These are phyloP conservation scores for Wickerhamomyces queroliae DNA, from an alignment of 805 yeast genomes.

Conservation along the genomic window DNA sequence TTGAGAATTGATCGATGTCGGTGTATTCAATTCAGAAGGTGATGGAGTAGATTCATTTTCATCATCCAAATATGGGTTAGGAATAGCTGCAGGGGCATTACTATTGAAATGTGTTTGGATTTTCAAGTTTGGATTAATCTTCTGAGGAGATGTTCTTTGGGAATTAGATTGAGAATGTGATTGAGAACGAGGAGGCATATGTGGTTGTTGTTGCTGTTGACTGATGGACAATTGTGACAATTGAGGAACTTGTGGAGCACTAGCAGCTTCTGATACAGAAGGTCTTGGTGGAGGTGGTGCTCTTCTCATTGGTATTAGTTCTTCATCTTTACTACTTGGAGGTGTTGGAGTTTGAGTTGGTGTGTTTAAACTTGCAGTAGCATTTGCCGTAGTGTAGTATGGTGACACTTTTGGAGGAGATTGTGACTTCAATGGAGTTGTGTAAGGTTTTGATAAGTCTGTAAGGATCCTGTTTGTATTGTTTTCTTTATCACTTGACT, in stretches of 20 bases:
- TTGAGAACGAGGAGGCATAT: conserved; percentile 4
- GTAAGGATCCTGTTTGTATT: conserved; percentile 25
- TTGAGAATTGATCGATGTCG: conserved; percentile 4
- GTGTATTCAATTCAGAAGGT: conserved; percentile 2
- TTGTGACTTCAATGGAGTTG: conserved; percentile 37
- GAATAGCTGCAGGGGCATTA: conserved; percentile 11
- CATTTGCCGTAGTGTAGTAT: conserved; percentile 9
- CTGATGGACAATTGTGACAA: conserved; percentile 6
- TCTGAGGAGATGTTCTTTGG: conserved; percentile 4
- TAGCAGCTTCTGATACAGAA: conserved; percentile 5
- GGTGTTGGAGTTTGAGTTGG: conserved; percentile 6
- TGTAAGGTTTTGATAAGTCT: conserved; percentile 38
- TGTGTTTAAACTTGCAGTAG: conserved; percentile 1
- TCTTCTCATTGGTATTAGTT: conserved; percentile 42
- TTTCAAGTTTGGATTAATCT: conserved; percentile 29
- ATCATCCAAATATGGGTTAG: conserved; percentile 17
- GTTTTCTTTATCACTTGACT: conserved; percentile 12
- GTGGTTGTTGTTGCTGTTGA: conserved; percentile 5
- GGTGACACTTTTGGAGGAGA: conserved; percentile 31
- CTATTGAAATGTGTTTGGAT: conserved; percentile 19
- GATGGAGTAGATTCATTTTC: conserved; percentile 4
- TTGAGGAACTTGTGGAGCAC: conserved; percentile 1
- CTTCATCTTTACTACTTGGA: conserved; percentile 17
- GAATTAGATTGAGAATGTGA: conserved; percentile 9
- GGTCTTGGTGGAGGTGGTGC: conserved; percentile 51